These are phyloP conservation scores for Ophiostoma sp. DNA, from an alignment of 2,329 filamentous ascomycete genomes.

Conservation along the genomic window DNA sequence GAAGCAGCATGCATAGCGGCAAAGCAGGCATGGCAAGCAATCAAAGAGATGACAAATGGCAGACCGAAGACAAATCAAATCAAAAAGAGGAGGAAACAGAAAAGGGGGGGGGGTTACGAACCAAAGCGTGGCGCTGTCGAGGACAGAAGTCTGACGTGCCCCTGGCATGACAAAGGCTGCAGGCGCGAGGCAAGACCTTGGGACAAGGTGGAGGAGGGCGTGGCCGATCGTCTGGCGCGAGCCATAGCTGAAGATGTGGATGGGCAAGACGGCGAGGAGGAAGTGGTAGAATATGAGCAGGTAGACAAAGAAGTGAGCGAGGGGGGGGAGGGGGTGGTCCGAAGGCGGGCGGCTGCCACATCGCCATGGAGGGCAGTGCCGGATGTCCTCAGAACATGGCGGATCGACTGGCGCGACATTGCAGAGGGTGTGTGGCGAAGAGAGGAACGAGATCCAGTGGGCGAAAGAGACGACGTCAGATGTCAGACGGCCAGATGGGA, in stretches of 20 bases:
- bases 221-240: conserved; percentile 17
- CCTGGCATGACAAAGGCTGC: conserved; percentile 21
- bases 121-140: conserved; percentile 25
- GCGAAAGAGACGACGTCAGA: not conserved
- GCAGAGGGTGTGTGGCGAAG: not conserved
- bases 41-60: not conserved
- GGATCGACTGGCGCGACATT: conserved; percentile 27
- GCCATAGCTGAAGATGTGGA: conserved; percentile 17
- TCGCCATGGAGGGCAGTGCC: conserved; percentile 17
- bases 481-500: not conserved
- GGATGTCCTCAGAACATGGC: conserved; percentile 23
- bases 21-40: conserved; percentile 10
- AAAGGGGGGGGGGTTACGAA: conserved; percentile 18
- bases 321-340: conserved; percentile 12
- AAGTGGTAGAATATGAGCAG: not conserved
- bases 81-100: not conserved
- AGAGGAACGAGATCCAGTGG: not conserved
- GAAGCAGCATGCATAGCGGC: conserved; percentile 10
- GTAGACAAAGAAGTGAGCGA: not conserved
- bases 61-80: not conserved
- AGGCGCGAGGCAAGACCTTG: conserved; percentile 13
- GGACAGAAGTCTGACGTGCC: conserved; percentile 24
- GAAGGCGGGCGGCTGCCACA: not conserved
- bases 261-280: not conserved
- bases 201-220: conserved; percentile 14